These are phyloP conservation scores for Amanita fuliginea DNA, from an alignment of 768 basidiomycete genomes.

Conservation along the genomic window DNA sequence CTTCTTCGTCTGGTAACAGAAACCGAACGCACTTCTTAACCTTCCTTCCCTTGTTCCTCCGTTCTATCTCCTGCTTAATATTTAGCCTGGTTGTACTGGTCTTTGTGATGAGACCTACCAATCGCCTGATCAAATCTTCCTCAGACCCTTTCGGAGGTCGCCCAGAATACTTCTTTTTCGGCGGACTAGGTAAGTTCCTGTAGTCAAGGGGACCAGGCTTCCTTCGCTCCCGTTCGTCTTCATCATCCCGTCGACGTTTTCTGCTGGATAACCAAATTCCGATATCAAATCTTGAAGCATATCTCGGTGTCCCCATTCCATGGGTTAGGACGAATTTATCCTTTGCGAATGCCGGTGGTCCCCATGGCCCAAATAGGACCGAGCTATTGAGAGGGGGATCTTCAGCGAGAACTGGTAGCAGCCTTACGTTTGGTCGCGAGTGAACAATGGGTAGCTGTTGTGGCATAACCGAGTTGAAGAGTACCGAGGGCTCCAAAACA, in stretches of 20 bases:
- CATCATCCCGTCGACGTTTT: neutral
- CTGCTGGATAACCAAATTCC: neutral
- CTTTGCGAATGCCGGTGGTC: neutral
- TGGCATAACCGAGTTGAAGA: neutral
- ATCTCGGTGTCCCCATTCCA: neutral
- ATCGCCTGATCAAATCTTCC: conserved; percentile 7
- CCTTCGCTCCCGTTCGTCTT: neutral
- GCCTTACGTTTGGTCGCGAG: neutral
- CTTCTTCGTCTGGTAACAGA: neutral
- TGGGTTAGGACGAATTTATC: neutral
- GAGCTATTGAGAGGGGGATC: neutral
- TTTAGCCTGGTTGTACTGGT: neutral
- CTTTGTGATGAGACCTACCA: neutral
- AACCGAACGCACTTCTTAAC: conserved; percentile 1
- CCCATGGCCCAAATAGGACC: neutral
- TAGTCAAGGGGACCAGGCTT: neutral
- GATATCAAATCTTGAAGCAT: neutral
- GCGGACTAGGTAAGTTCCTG: conserved; percentile 7
- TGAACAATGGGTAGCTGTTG: neutral
- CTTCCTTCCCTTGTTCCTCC: neutral
- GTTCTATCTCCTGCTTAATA: neutral
- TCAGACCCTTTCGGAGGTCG: conserved; percentile 8
- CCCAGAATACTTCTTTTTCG: neutral
- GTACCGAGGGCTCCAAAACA: neutral
- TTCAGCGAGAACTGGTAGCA: neutral